Percentiles rank a stretch among this genome's conserved stretches.
These are phyloP conservation scores for Penicillium turbatum DNA, from an alignment of 495 filamentous ascomycete species.

Conservation along the genomic window DNA sequence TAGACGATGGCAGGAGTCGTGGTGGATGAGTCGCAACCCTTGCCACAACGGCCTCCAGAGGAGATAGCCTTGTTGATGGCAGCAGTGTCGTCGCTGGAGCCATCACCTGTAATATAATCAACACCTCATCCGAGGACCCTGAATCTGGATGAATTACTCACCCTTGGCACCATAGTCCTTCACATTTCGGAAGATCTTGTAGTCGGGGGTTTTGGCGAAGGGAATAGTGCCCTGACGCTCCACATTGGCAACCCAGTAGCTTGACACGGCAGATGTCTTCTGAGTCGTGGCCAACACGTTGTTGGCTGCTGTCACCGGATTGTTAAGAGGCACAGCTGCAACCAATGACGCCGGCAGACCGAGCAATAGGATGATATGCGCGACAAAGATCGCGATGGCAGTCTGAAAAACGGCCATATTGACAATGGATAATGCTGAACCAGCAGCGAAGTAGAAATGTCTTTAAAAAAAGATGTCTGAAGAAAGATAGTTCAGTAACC, in stretches of 20 bases:
- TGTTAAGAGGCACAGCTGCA: conserved; percentile 39
- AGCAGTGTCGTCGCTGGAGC: conserved; percentile 74
- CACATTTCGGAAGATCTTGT: conserved; percentile 84
- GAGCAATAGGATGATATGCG: conserved; percentile 38
- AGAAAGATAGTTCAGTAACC: conserved; percentile 32
- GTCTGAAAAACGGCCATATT: conserved; percentile 28
- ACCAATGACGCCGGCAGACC: conserved; percentile 37
- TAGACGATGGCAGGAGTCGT: conserved; percentile 69
- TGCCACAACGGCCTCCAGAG: conserved; percentile 70
- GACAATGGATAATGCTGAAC: conserved; percentile 31
- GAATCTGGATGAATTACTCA: conserved; percentile 11
- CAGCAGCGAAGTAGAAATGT: conserved; percentile 28
- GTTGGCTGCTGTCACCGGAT: conserved; percentile 27
- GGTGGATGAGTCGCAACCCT: conserved; percentile 78
- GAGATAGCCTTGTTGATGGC: conserved; percentile 87
- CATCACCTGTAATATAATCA: conserved; percentile 54
- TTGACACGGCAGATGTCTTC: conserved; percentile 22
- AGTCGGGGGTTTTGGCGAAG: conserved; percentile 53
- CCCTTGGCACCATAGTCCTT: conserved; percentile 75
- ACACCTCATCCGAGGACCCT: conserved; percentile 18
- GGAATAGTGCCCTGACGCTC: conserved; percentile 64
- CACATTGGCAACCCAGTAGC: conserved; percentile 74
- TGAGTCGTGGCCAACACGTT: conserved; percentile 13
- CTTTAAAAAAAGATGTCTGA: conserved; percentile 4
- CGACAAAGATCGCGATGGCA: conserved; percentile 29